These are phyloP conservation scores for Rhodotorula toruloides DNA, from an alignment of 768 basidiomycete species.

Conservation along the genomic window DNA sequence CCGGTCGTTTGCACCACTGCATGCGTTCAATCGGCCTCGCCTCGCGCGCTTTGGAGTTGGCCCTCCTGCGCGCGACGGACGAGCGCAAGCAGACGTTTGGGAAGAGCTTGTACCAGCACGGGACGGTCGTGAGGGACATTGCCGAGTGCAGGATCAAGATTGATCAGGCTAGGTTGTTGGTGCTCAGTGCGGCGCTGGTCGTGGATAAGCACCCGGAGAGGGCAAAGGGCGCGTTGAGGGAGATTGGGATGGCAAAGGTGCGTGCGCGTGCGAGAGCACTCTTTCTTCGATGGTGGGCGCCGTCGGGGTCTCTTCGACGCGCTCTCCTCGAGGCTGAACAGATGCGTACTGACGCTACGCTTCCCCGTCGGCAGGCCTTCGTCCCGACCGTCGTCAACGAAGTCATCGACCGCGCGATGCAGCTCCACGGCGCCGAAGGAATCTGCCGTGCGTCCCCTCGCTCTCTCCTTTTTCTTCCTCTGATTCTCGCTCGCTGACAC, in stretches of 20 bases:
- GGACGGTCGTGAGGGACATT: constrained; percentile 80
- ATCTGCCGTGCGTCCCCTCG: constrained; percentile 47
- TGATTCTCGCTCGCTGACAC: neutral
- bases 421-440: constrained; percentile 94
- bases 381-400: constrained; percentile 83
- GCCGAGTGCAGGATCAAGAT: constrained; percentile 90
- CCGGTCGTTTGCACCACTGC: constrained; percentile 45
- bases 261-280: neutral
- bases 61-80: constrained; percentile 90
- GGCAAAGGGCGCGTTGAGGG: constrained; percentile 92
- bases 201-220: constrained; percentile 76
- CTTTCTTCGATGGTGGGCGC: neutral
- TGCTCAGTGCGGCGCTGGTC: constrained; percentile 74
- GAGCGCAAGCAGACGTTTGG: constrained; percentile 87
- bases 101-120: constrained; percentile 84
- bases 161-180: constrained; percentile 77
- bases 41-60: constrained; percentile 71
- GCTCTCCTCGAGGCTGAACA: too few species aligned
- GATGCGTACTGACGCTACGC: neutral
- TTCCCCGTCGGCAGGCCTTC: constrained; percentile 61
- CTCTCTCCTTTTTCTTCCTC: too few species aligned
- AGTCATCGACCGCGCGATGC: constrained; percentile 92
- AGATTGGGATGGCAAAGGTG: constrained; percentile 96
- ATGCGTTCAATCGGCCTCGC: constrained; percentile 95
- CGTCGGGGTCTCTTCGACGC: constrained; percentile 1